phyloP scores from a whole-genome alignment of 2,329 filamentous ascomycete genomes.

The Xylariaceae sp. region DNA sequence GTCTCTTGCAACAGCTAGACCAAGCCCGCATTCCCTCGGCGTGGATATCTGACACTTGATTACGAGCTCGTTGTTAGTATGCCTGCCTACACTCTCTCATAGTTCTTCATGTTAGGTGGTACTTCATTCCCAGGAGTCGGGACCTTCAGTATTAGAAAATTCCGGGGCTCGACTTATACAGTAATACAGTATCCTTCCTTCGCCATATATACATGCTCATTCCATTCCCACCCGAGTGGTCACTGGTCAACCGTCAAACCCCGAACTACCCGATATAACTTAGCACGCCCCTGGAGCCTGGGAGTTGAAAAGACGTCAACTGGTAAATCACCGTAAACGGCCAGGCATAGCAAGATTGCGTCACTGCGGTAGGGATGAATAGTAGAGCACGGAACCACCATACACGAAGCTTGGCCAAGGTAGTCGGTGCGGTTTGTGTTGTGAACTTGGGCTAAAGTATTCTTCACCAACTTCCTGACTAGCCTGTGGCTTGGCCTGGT shows the following conservation, averaged over 20 bases:
- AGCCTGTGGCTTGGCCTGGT: too few relatives aligned
- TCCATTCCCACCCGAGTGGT: not conserved
- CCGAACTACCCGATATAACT: not conserved
- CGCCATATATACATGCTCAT: not conserved
- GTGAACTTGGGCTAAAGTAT: not conserved
- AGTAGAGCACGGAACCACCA: too few relatives aligned
- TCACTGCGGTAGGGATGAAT: not conserved
- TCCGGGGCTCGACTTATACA: not conserved
- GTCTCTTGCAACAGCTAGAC: too few relatives aligned
- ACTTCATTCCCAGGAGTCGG: not conserved
- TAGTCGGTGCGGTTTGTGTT: not conserved
- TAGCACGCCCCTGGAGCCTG: not conserved
- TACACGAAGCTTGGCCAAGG: not conserved
- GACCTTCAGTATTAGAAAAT: not conserved
- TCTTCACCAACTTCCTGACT: too few relatives aligned
- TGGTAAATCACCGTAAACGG: not conserved
- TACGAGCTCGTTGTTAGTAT: too few relatives aligned
- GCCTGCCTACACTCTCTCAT: too few relatives aligned
- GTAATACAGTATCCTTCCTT: not conserved
- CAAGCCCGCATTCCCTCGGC: too few relatives aligned
- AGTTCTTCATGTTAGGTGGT: too few relatives aligned
- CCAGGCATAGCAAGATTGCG: not conserved
- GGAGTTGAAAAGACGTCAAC: not conserved
- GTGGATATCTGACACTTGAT: too few relatives aligned
- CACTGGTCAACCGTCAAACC: not conserved